Evolutionary conservation across 2,329 filamentous ascomycete species (phyloP), one percentile per base, ranked within the genome.

Genomic region (Fusarium sp.): DNA sequence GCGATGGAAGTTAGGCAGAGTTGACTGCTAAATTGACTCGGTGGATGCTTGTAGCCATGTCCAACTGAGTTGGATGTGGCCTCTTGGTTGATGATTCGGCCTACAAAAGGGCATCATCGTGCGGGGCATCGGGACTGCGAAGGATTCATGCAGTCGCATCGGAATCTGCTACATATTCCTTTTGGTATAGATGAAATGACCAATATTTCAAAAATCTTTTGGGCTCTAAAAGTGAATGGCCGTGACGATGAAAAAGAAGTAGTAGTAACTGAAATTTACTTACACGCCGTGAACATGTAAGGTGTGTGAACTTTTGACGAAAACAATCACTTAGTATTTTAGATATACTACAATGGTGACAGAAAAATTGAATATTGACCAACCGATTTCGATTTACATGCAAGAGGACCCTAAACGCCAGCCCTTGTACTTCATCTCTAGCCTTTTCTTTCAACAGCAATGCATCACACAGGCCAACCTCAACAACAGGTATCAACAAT

Each of bases 111-210:
- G 60, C 34, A 57, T 64, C 38, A 44, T 50, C 57, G 51, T 65
- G 46, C 57, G 28, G 66, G 68, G 36, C 47, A 46, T 62, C 52
- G 52, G 46, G 56, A 45, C 63, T 65, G 62, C 57, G 44, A 64
- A 58, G 49, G 53, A 51, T 65, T 55, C 54, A 67, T 65, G 59
- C 61, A 68, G 70, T 67, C 65, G 46, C 65, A 72, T 71, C 72
- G 72, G 71, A 76, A 78, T 77, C 72, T 78, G 71, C 70, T 77
- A 75, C 71, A 76, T 75, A 74, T 77, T 76, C 73, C 67, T 74
- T 78, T 73, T 66, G 70, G 71, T 78, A 77, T 77, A 79, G 76
- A 79, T 75, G 77, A 78, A 72, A 78, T 74, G 73, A 76, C 61
- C 62, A 76, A 76, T 61, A 75, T 76, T 65, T 73, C 73, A 60